phyloP scores from a whole-genome alignment of 1,284 basidiomycete species.

The Fomitopsis pinicola region DNA sequence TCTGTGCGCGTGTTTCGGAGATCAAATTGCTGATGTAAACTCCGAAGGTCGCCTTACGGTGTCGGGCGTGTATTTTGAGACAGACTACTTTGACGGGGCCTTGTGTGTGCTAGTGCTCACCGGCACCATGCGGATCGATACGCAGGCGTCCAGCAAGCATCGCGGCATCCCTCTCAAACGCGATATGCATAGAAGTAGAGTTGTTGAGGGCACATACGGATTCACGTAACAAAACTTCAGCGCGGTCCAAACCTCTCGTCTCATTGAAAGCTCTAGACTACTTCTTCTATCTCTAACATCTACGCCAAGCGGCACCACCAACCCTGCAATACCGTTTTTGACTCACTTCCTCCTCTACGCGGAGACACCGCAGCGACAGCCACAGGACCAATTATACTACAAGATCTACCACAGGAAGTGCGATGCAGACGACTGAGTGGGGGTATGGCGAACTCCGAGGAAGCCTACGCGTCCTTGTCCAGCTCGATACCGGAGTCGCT shows the following conservation, averaged over 20 bases:
- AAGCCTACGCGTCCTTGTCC: constrained; percentile 32
- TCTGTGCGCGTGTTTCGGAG: no score
- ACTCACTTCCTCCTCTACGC: neutral
- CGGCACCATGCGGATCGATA: no score
- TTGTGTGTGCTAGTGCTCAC: no score
- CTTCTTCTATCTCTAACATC: neutral
- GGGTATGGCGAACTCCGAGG: neutral
- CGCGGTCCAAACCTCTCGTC: neutral
- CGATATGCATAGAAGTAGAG: no score
- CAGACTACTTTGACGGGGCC: no score
- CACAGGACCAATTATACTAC: neutral
- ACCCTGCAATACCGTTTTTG: neutral
- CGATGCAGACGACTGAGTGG: neutral
- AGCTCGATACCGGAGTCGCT: constrained; percentile 86
- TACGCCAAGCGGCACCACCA: neutral
- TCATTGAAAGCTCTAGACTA: neutral
- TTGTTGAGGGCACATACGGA: no score
- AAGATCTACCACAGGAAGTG: neutral
- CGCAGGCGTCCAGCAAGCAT: no score
- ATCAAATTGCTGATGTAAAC: no score
- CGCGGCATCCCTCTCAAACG: no score
- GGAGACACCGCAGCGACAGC: neutral
- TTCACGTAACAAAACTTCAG: no score
- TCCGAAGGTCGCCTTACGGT: no score
- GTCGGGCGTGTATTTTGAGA: no score